These are phyloP conservation scores for Arachnopeziza araneosa DNA, from an alignment of 2,329 filamentous ascomycete species.

Conservation along the genomic window DNA sequence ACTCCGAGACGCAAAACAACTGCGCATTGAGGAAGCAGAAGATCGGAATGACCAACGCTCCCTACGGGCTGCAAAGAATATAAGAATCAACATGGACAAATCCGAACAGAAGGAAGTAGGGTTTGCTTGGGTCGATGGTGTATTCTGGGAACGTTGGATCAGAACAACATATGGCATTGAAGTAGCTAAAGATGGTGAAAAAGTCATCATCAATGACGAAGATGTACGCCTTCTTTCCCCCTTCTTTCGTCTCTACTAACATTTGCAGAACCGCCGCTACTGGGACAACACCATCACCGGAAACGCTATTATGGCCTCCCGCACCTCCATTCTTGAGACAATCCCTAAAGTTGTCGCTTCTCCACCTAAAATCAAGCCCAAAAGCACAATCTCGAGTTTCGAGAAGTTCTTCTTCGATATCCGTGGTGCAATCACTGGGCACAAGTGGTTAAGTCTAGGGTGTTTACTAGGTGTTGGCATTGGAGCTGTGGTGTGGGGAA, in stretches of 20 bases:
- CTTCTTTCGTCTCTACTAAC: conserved; percentile 5
- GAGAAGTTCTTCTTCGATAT: conserved; percentile 68
- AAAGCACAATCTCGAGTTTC: conserved; percentile 69
- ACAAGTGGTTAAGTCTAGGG: conserved; percentile 52
- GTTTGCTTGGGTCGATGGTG: conserved; percentile 95
- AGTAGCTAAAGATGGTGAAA: conserved; percentile 74
- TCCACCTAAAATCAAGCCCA: conserved; percentile 62
- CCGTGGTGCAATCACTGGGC: conserved; percentile 50
- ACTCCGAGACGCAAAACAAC: conserved; percentile 86
- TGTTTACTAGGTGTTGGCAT: conserved; percentile 53
- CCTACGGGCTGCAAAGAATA: conserved; percentile 79
- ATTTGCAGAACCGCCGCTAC: conserved; percentile 73
- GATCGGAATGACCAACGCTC: conserved; percentile 88
- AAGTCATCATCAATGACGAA: conserved; percentile 95
- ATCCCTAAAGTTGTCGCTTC: conserved; percentile 45
- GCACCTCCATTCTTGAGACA: conserved; percentile 39
- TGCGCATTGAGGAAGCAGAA: conserved; percentile 93
- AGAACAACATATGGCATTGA: conserved; percentile 92
- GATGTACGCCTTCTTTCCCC: conserved; percentile 59
- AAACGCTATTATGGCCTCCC: conserved; percentile 81
- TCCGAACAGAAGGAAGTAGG: conserved; percentile 81
- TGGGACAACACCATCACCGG: conserved; percentile 91
- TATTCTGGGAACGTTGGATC: conserved; percentile 97
- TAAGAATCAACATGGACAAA: conserved; percentile 85
- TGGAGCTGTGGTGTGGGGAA: conserved; percentile 47